Conservation (phyloP, 1,284 basidiomycete genomes). For the Microbotryum violaceum region DNA sequence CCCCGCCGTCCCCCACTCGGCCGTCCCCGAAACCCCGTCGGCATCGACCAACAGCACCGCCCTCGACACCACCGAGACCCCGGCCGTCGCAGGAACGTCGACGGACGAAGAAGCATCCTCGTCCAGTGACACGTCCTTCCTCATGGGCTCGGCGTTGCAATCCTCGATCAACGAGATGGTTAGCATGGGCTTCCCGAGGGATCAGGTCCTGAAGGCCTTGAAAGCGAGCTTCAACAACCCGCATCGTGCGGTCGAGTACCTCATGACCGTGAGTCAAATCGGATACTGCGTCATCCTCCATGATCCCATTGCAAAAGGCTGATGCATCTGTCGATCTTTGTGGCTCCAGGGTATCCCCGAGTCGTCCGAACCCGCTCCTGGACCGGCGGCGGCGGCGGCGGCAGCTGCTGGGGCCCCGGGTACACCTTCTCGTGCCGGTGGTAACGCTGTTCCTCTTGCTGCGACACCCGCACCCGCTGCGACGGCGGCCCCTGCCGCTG, state of each 20-base stretch:
- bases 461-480: constrained; percentile 39
- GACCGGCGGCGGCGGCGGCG: constrained; percentile 42
- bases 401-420: constrained; percentile 31
- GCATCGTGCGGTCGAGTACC: constrained; percentile 93
- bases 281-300: background rate
- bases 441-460: constrained; percentile 39
- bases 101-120: constrained; percentile 24
- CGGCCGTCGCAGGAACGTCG: constrained; percentile 12
- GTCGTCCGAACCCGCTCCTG: constrained; percentile 35
- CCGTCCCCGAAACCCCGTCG: constrained; percentile 40
- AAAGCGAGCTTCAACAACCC: constrained; percentile 97
- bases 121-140: constrained; percentile 33
- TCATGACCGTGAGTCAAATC: constrained; percentile 66
- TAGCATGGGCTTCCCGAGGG: constrained; percentile 90
- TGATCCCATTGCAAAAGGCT: background rate
- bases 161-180: constrained; percentile 70
- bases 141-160: constrained; percentile 69
- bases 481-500: constrained; percentile 28
- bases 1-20: constrained; percentile 38
- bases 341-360: constrained; percentile 66
- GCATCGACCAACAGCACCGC: constrained; percentile 10
- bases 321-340: background rate
- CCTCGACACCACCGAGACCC: constrained; percentile 16
- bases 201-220: constrained; percentile 76
- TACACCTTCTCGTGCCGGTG: constrained; percentile 60